Base-by-base conservation (phyloP, 306 rosid genomes). In the Echinosophora koreensis region DNA sequence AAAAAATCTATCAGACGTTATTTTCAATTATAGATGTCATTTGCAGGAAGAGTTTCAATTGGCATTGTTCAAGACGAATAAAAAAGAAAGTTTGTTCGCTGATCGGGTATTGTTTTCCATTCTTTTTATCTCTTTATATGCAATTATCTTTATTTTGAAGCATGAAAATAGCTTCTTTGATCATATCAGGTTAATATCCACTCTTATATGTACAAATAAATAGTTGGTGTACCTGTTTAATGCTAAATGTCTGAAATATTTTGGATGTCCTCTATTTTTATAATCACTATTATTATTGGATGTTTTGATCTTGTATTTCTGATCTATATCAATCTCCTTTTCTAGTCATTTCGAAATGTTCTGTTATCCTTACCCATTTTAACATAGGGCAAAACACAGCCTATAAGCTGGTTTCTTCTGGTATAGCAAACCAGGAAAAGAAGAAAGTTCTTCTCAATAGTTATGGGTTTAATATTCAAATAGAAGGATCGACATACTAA, bases 21-120 rank as follows among this genome's bases (percentile, higher is more conserved):
- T 49, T 64, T 39, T 72, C 72, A 66, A 37, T 37, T 46, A 35
- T 37, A 6, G 49, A 65, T 66, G 30, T 58, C 78, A 35, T 83
- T 77, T 83, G 73, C 86, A 96, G 98, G 99, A 92, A 83, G 99
- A 96, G 82, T 96, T 96, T 82, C 99, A 96, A 82, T 85, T 96
- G 84, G 99, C 98, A 1, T 73, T 96, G 63, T 96, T 96, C 88
- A 96, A 92, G 92, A 96, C 99, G 30, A 96, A 92, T 78, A 96
- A 96, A 83, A 96, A 96, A 82, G 99, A 96, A 84, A 96, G 99
- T 81, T 63, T 96, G 70, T 96, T 96, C 57, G 98, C 97, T 50
- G 99, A 96, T 81, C 89, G 99, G 94, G 99, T 96, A 92, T 59
- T 81, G 47, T 37, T 51, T 59, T 81, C 44, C n/a, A 66, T 56